Evolutionary conservation across 225 moss, liverwort and hornwort species (phyloP).

Genomic region (Ulota crispa): DNA sequence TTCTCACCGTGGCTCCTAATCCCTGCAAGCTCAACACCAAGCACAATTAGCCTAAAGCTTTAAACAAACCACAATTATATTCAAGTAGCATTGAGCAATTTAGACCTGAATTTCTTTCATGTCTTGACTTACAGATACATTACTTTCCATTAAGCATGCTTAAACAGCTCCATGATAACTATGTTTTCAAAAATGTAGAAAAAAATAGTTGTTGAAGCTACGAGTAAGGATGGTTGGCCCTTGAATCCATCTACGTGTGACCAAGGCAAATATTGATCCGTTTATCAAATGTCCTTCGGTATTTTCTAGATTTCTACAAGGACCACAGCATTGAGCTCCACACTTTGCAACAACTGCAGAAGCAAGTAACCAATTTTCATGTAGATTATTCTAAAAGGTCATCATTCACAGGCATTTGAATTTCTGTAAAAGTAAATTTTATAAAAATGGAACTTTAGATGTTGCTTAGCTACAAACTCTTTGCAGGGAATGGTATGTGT

Average conservation of each 20-base stretch:
- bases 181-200: not conserved
- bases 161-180: not conserved
- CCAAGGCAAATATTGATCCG: slow-evolving; percentile 79
- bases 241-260: slow-evolving; percentile 76
- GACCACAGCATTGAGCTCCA: no score
- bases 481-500: no score
- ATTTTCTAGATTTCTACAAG: no score
- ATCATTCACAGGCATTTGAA: no score
- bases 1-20: slow-evolving; percentile 60
- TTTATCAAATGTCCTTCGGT: slow-evolving; percentile 92
- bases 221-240: slow-evolving; percentile 92
- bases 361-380: no score
- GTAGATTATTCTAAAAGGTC: no score
- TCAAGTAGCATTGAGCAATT: not conserved
- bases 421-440: no score
- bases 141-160: not conserved
- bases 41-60: not conserved
- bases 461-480: no score
- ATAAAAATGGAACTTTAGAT: no score
- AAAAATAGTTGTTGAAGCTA: slow-evolving; percentile 68
- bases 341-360: no score
- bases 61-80: not conserved
- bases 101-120: not conserved
- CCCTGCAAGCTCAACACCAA: slow-evolving; percentile 37
- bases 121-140: not conserved